phyloP scores from a whole-genome alignment of 176 grass and related monocot genomes.

The Phoenix dactylifera region DNA sequence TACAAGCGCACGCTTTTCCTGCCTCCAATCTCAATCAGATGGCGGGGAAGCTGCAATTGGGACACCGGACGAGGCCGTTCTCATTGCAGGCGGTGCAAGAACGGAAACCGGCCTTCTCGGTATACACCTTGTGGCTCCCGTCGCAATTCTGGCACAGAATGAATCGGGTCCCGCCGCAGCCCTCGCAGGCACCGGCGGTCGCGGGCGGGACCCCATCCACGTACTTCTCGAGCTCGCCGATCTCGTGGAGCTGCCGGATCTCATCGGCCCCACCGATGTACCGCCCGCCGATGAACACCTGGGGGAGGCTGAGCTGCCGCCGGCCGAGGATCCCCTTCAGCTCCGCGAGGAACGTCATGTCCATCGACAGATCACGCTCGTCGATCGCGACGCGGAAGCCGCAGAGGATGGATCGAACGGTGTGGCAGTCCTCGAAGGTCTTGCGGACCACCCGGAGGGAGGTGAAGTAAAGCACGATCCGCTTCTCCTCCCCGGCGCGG shows the following conservation, averaged over 20 bases:
- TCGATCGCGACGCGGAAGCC: conserved; percentile 70
- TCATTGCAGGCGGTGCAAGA: conserved; percentile 77
- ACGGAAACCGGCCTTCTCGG: conserved; percentile 69
- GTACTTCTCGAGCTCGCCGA: neutral
- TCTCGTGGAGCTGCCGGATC: conserved; percentile 2
- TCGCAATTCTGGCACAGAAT: conserved; percentile 41
- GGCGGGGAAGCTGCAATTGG: conserved; percentile 22
- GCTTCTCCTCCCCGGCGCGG: conserved; percentile 19
- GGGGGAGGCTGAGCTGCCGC: conserved; percentile 31
- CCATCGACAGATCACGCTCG: conserved; percentile 89
- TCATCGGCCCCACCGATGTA: conserved; percentile 5
- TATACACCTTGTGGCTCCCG: conserved; percentile 62
- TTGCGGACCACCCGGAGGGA: conserved; percentile 60
- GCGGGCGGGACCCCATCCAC: neutral
- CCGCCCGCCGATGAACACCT: conserved; percentile 25
- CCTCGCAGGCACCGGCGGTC: neutral
- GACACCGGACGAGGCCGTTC: conserved; percentile 72
- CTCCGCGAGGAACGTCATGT: conserved; percentile 62
- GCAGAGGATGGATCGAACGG: conserved; percentile 51
- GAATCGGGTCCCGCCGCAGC: conserved; percentile 58
- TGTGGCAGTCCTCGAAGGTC: conserved; percentile 63
- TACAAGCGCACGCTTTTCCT: neutral
- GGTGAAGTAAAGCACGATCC: conserved; percentile 86
- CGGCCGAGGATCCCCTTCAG: conserved; percentile 37
- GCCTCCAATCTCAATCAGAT: conserved; percentile 24